These are phyloP conservation scores for Apiotrichum siamense DNA, from an alignment of 1,284 basidiomycete species.

Conservation along the genomic window DNA sequence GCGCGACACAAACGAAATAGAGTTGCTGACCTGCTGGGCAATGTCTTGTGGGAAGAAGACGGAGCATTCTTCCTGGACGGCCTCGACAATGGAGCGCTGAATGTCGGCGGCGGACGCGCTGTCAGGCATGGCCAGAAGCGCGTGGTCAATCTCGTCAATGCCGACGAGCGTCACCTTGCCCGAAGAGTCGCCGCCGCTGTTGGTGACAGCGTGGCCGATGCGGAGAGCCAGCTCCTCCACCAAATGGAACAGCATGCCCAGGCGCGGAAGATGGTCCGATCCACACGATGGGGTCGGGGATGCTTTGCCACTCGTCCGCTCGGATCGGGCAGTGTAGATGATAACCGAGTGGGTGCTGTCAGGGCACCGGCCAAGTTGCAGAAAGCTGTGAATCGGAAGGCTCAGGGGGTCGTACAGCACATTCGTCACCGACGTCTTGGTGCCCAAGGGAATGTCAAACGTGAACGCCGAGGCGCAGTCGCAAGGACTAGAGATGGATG, in stretches of 20 bases:
- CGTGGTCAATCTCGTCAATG: constrained; percentile 1
- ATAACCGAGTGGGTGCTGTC: not conserved
- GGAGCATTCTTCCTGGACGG: not conserved
- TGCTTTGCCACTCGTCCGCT: not conserved
- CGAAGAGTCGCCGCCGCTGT: not conserved
- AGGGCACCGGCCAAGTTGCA: not conserved
- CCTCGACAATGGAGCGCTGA: not conserved
- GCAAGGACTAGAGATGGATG: not conserved
- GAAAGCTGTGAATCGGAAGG: not conserved
- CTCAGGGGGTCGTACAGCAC: not conserved
- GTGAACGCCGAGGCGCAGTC: constrained; percentile 1
- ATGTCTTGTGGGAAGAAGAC: not conserved
- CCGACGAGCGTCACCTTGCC: constrained; percentile 1
- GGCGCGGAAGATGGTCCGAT: not conserved
- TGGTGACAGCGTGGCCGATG: not conserved
- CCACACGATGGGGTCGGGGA: not conserved
- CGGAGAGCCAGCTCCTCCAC: constrained; percentile 5
- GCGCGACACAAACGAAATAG: not conserved
- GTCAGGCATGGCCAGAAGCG: constrained; percentile 4
- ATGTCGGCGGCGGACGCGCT: not conserved
- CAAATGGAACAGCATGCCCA: constrained; percentile 7
- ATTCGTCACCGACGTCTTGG: not conserved
- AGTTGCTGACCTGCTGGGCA: not conserved
- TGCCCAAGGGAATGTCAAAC: not conserved
- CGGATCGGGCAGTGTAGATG: not conserved